These are phyloP conservation scores for Eucalyptus cladocalyx DNA, from an alignment of 345 rosid species.

Conservation along the genomic window DNA sequence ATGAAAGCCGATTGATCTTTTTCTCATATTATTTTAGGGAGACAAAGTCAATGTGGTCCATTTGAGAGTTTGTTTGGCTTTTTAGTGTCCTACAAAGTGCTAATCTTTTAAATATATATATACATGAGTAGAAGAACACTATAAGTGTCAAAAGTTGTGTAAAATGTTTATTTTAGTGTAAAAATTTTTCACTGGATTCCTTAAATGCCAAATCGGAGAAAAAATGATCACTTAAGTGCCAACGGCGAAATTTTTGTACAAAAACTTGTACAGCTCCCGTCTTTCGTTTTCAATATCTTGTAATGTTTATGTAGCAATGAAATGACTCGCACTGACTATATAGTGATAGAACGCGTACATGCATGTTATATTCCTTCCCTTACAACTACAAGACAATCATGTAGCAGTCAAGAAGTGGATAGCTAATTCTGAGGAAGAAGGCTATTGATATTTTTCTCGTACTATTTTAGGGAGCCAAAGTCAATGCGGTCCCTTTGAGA, in stretches of 20 bases:
- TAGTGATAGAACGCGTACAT: not conserved
- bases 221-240: too few relatives aligned
- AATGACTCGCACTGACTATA: not conserved
- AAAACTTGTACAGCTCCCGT: too few relatives aligned
- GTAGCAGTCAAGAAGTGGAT: not conserved
- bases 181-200: accelerated
- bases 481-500: not conserved
- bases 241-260: too few relatives aligned
- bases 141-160: too few relatives aligned
- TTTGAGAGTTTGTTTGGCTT: too few relatives aligned
- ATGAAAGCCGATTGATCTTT: not conserved
- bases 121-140: too few relatives aligned
- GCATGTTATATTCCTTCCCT: not conserved
- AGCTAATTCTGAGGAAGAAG: not conserved
- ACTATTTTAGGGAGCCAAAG: too few relatives aligned
- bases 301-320: not conserved
- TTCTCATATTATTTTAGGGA: not conserved
- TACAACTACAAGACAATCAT: not conserved
- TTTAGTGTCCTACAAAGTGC: too few relatives aligned
- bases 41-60: not conserved
- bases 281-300: too few relatives aligned
- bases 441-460: not conserved
- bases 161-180: too few relatives aligned
- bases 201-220: too few relatives aligned
- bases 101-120: too few relatives aligned